Conservation (phyloP, 192 early-diverging fungal genomes). For the Spizellomyces punctatus region DNA sequence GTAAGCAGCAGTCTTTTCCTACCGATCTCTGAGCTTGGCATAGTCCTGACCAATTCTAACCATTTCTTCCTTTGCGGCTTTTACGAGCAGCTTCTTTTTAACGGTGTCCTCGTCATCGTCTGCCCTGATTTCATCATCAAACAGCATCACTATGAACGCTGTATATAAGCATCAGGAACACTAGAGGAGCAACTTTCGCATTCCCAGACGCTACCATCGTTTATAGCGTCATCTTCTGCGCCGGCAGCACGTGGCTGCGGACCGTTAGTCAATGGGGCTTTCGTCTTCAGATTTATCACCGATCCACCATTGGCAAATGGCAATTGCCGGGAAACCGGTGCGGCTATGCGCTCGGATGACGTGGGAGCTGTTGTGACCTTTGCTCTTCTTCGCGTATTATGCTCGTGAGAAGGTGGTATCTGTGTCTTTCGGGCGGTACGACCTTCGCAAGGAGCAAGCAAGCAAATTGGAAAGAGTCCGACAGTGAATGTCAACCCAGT, state of each 20-base stretch:
- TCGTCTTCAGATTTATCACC: not conserved
- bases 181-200: not conserved
- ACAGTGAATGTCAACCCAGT: no score
- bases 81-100: not conserved
- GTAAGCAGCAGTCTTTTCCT: no score
- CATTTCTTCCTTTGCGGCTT: slow-evolving; percentile 6
- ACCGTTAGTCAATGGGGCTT: not conserved
- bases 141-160: not conserved
- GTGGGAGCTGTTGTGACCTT: no score
- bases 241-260: not conserved
- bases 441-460: no score
- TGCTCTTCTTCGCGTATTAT: no score
- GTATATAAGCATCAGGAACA: no score
- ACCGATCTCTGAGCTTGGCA: not conserved
- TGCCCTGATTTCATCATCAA: slow-evolving; percentile 1
- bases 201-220: not conserved
- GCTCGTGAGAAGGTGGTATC: no score
- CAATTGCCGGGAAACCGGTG: not conserved
- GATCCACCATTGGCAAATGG: slow-evolving; percentile 1
- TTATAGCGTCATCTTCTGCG: not conserved
- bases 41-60: not conserved
- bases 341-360: no score
- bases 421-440: no score
- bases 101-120: not conserved
- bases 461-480: no score